Percentiles rank a stretch among this genome's conserved stretches.
Evolutionary conservation across 192 early-diverging fungal species (phyloP).

Genomic region (Coemansia umbellata): DNA sequence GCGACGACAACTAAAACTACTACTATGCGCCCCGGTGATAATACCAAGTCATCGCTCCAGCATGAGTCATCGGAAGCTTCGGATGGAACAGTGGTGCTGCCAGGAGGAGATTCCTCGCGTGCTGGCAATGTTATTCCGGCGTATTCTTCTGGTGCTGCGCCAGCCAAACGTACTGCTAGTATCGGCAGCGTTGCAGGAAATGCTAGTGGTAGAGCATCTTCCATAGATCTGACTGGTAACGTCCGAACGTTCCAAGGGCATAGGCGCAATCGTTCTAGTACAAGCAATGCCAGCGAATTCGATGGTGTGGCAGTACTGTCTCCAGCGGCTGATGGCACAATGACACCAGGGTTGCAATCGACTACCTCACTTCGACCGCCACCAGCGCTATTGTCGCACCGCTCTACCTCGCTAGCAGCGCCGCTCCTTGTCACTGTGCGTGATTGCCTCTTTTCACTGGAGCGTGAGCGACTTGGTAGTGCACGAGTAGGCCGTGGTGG

Average conservation of each 20-base stretch:
- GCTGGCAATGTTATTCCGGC: background rate
- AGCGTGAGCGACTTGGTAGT: constrained; percentile 56
- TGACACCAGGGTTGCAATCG: background rate
- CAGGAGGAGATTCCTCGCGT: background rate
- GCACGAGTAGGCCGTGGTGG: constrained; percentile 41
- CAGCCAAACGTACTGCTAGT: constrained; percentile 15
- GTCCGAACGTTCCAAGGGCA: constrained; percentile 4
- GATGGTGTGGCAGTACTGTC: constrained; percentile 16
- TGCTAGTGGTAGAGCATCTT: background rate
- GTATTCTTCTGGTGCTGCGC: background rate
- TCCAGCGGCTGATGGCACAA: constrained; percentile 15
- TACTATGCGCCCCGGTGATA: background rate
- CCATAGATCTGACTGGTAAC: background rate
- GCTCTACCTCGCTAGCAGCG: constrained; percentile 32
- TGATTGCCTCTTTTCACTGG: constrained; percentile 72
- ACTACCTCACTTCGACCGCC: constrained; percentile 3
- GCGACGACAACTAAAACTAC: background rate
- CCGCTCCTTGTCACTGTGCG: constrained; percentile 61
- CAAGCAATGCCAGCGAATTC: constrained; percentile 22
- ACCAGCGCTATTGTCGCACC: constrained; percentile 16
- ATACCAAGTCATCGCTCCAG: background rate
- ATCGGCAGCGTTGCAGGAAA: constrained; percentile 2
- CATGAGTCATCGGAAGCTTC: background rate
- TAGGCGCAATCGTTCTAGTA: constrained; percentile 28
- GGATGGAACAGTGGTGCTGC: background rate